Conservation (phyloP, 306 rosid species). For the Mucuna pruriens region DNA sequence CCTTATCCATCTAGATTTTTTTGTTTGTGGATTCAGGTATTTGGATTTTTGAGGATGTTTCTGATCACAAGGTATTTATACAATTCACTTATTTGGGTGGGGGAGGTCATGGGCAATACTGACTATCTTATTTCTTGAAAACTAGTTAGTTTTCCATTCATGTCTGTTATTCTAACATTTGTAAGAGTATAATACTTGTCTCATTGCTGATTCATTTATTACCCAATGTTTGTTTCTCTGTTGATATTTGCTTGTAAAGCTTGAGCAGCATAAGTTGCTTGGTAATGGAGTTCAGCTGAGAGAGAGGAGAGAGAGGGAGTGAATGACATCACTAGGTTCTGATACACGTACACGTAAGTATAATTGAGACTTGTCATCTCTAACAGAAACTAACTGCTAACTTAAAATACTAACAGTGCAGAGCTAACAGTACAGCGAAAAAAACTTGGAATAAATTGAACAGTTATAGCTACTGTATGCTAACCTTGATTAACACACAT, state of each 20-base stretch:
- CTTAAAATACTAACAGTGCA: not conserved
- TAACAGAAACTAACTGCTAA: not conserved
- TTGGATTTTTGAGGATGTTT: conserved; percentile 90
- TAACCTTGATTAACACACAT: too few species aligned
- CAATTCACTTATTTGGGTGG: conserved; percentile 18
- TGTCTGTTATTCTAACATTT: conserved; percentile 30
- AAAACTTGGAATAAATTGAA: not conserved
- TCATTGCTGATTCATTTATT: not conserved
- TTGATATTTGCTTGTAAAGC: conserved; percentile 23
- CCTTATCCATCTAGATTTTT: conserved; percentile 32
- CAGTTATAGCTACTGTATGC: not conserved
- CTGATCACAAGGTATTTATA: conserved; percentile 65
- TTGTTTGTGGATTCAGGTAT: conserved; percentile 75
- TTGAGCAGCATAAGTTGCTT: conserved; percentile 20
- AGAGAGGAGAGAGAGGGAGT: not conserved
- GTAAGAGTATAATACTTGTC: conserved; percentile 27
- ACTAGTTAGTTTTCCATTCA: conserved; percentile 31
- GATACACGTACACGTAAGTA: not conserved
- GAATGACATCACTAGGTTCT: not conserved
- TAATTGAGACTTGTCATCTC: not conserved
- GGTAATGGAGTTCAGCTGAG: not conserved
- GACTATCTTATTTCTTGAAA: conserved; percentile 34
- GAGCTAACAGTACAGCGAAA: too few species aligned
- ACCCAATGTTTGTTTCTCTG: conserved; percentile 7
- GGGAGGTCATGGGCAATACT: not conserved